Evolutionary conservation across 345 rosid species (phyloP).

Genomic region (Limnanthes douglasii): DNA sequence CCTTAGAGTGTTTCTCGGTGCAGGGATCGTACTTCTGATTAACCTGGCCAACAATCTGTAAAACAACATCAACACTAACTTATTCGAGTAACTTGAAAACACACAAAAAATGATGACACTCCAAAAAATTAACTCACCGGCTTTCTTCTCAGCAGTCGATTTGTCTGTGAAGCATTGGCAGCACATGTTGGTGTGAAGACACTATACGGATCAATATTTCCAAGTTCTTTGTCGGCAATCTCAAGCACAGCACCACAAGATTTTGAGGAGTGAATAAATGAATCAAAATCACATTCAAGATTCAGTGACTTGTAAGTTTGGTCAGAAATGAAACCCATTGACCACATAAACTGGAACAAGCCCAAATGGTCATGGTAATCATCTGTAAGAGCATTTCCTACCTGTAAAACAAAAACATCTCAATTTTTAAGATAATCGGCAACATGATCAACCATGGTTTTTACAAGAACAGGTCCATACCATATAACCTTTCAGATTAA

Average conservation of each 20-base stretch:
- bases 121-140: conserved; percentile 26
- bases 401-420: conserved; percentile 34
- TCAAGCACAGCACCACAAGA: conserved; percentile 37
- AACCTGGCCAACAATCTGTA: conserved; percentile 39
- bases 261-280: conserved; percentile 56
- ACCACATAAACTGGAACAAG: conserved; percentile 70
- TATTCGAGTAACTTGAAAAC: not conserved
- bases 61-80: conserved; percentile 3
- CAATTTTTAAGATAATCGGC: not conserved
- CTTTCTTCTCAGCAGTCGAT: conserved; percentile 33
- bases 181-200: conserved; percentile 67
- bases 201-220: conserved; percentile 82
- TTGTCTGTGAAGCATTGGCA: conserved; percentile 36
- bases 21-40: conserved; percentile 87
- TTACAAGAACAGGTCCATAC: conserved; percentile 17
- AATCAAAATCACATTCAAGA: conserved; percentile 46
- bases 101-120: not conserved
- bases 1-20: conserved; percentile 62
- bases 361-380: conserved; percentile 77
- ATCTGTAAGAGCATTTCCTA: conserved; percentile 86
- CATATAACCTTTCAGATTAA: conserved; percentile 89
- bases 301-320: conserved; percentile 58
- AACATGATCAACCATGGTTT: not conserved
- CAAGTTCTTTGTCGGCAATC: conserved; percentile 47
- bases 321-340: conserved; percentile 80